phyloP scores from a whole-genome alignment of 2,329 filamentous ascomycete species.

The Atkinsonella hypoxylon region DNA sequence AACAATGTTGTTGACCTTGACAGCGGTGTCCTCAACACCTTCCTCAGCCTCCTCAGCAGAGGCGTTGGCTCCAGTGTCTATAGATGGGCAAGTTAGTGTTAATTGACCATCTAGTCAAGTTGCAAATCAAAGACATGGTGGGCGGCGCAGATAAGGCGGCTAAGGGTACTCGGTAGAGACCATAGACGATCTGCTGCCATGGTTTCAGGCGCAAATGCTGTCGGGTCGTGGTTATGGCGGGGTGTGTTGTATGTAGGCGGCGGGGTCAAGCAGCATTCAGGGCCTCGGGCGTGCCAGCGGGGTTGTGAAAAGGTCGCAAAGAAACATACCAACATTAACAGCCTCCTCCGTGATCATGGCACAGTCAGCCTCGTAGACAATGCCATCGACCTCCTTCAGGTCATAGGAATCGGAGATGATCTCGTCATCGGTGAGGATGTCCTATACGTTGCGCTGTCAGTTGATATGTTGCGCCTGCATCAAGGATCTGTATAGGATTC shows the following conservation, averaged over 20 bases:
- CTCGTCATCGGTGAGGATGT: constrained; percentile 83
- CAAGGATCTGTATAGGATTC: background rate
- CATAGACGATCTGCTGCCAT: background rate
- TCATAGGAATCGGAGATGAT: constrained; percentile 92
- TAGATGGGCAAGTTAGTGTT: background rate
- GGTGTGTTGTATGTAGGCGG: background rate
- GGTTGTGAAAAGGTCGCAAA: constrained; percentile 13
- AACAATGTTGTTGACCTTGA: constrained; percentile 86
- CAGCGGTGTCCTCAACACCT: constrained; percentile 53
- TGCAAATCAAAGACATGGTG: background rate
- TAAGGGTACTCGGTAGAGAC: too few species aligned
- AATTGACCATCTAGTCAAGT: background rate
- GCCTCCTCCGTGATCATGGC: constrained; percentile 72
- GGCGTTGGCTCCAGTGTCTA: constrained; percentile 89
- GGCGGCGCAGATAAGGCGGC: too few species aligned
- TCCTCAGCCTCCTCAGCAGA: constrained; percentile 88
- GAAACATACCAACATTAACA: constrained; percentile 56
- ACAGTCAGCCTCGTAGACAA: constrained; percentile 86
- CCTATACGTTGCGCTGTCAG: constrained; percentile 42
- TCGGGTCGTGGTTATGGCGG: background rate
- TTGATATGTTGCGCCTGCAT: background rate
- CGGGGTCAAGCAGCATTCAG: background rate
- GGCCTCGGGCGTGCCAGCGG: background rate
- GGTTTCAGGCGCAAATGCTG: background rate
- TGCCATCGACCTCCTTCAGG: constrained; percentile 65